Evolutionary conservation across 139 green algal species (phyloP).

Genomic region (Chlamydomonas eustigma): DNA sequence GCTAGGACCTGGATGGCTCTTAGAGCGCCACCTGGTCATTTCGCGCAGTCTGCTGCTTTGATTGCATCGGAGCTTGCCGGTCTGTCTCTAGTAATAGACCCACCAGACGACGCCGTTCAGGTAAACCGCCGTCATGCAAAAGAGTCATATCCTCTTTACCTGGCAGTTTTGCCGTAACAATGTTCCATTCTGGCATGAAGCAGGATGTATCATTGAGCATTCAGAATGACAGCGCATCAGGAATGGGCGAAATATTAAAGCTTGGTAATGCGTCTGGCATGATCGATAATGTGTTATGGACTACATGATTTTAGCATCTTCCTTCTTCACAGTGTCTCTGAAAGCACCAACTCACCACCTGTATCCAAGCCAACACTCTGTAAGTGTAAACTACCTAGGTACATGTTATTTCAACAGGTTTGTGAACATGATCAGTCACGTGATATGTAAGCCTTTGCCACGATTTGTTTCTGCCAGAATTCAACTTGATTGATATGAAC

Average conservation of each 20-base stretch:
- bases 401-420: too few relatives aligned
- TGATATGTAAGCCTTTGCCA: too few relatives aligned
- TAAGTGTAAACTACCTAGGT: background rate
- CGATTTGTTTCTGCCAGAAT: too few relatives aligned
- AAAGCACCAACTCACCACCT: constrained; percentile 8
- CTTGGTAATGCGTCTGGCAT: background rate
- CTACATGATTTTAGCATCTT: background rate
- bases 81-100: constrained; percentile 34
- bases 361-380: background rate
- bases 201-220: background rate
- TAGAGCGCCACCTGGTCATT: constrained; percentile 50
- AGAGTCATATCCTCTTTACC: background rate
- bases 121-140: constrained; percentile 6
- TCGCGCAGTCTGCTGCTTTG: constrained; percentile 39
- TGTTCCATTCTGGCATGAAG: background rate
- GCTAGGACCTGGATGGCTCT: too few relatives aligned
- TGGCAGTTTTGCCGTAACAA: background rate
- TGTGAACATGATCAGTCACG: too few relatives aligned
- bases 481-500: background rate
- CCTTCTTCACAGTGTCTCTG: constrained; percentile 19
- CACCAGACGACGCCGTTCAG: constrained; percentile 48
- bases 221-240: background rate
- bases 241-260: background rate
- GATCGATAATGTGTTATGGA: background rate
- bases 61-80: constrained; percentile 31